phyloP scores from a whole-genome alignment of 2,329 filamentous ascomycete genomes.

The Alternaria ventricosa region DNA sequence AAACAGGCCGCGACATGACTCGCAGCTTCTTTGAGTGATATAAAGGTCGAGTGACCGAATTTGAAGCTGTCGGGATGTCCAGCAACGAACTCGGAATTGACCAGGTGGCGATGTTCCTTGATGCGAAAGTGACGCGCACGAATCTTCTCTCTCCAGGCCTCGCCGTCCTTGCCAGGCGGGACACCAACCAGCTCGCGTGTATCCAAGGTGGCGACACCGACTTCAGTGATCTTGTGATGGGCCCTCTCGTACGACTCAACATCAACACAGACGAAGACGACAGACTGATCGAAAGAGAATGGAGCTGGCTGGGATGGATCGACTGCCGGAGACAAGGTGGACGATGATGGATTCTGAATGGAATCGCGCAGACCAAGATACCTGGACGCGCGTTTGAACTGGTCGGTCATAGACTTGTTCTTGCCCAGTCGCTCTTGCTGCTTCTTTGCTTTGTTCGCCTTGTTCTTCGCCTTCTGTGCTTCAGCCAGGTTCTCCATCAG shows the following conservation, averaged over 20 bases:
- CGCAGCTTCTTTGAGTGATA: constrained; percentile 55
- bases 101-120: constrained; percentile 68
- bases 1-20: constrained; percentile 62
- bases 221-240: constrained; percentile 75
- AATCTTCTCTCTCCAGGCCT: constrained; percentile 72
- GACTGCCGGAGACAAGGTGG: constrained; percentile 15
- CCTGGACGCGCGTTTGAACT: constrained; percentile 69
- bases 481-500: constrained; percentile 62
- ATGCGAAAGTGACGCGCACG: constrained; percentile 78
- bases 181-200: constrained; percentile 64
- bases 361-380: constrained; percentile 72
- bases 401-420: constrained; percentile 60
- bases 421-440: constrained; percentile 57
- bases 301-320: constrained; percentile 26
- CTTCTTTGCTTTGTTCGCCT: constrained; percentile 57
- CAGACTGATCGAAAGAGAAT: constrained; percentile 53
- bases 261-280: constrained; percentile 79
- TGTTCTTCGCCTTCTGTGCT: constrained; percentile 58
- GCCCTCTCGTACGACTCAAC: constrained; percentile 79
- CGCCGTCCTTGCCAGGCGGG: constrained; percentile 66
- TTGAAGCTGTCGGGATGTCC: constrained; percentile 78
- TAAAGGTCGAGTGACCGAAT: constrained; percentile 70
- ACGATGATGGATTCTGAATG: not conserved
- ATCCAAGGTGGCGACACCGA: constrained; percentile 84
- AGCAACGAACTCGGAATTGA: constrained; percentile 71